Percentiles rank a stretch among this genome's conserved stretches.
Evolutionary conservation across 495 filamentous ascomycete species (phyloP).

Genomic region (Bacidia gigantensis): DNA sequence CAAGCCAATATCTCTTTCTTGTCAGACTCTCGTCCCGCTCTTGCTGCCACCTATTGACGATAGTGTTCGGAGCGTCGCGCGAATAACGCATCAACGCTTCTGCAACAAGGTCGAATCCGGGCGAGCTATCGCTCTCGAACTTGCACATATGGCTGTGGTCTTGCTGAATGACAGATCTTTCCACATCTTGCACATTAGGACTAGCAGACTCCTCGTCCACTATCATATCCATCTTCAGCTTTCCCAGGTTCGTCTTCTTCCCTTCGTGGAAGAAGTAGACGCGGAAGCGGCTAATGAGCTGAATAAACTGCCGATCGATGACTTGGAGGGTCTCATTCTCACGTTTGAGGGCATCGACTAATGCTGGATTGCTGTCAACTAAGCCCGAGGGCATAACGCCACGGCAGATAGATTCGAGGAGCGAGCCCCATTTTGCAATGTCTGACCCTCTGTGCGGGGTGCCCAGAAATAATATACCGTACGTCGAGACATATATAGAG

Average conservation of each 20-base stretch:
- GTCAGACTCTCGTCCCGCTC: constrained; percentile 42
- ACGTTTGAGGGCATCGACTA: constrained; percentile 57
- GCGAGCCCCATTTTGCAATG: constrained; percentile 59
- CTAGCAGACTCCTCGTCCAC: constrained; percentile 66
- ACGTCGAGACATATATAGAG: constrained; percentile 71
- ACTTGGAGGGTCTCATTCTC: constrained; percentile 68
- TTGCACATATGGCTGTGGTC: constrained; percentile 85
- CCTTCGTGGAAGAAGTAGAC: constrained; percentile 64
- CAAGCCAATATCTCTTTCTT: constrained; percentile 24
- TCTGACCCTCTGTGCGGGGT: constrained; percentile 77
- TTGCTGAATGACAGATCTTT: constrained; percentile 65
- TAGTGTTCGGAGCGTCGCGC: constrained; percentile 39
- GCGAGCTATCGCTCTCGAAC: constrained; percentile 56
- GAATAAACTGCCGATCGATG: constrained; percentile 64
- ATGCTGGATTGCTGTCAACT: constrained; percentile 53
- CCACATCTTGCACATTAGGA: constrained; percentile 59
- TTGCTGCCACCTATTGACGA: constrained; percentile 48
- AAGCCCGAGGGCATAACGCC: constrained; percentile 56
- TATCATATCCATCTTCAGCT: constrained; percentile 43
- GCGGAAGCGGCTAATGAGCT: constrained; percentile 57
- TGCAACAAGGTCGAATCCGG: constrained; percentile 61
- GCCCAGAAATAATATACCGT: constrained; percentile 72
- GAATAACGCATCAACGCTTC: constrained; percentile 60
- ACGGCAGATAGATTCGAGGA: constrained; percentile 59
- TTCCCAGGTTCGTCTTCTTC: constrained; percentile 34